Conservation (phyloP, 176 grass and related monocot species). For the Echinochloa phyllopogon region DNA sequence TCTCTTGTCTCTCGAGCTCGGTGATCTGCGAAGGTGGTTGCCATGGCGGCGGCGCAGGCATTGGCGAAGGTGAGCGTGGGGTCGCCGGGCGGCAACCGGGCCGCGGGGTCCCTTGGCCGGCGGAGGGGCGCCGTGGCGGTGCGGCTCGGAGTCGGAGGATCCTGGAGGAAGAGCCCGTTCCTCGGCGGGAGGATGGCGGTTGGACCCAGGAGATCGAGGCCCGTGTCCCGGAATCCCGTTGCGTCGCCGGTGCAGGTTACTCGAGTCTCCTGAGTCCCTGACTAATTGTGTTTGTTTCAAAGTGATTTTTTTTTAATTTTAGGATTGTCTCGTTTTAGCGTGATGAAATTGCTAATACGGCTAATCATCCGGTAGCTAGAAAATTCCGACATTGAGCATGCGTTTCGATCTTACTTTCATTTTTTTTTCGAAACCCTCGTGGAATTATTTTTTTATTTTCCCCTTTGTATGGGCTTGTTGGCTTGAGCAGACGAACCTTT, state of each 20-base stretch:
- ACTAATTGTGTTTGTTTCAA: neutral
- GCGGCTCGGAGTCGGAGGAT: constrained; percentile 45
- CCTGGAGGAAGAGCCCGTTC: constrained; percentile 49
- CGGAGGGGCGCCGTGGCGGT: constrained; percentile 46
- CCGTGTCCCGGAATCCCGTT: constrained; percentile 40
- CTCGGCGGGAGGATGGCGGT: constrained; percentile 56
- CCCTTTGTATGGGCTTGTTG: neutral
- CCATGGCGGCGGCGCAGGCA: constrained; percentile 56
- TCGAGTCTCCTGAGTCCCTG: neutral
- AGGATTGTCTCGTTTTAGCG: neutral
- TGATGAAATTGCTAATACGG: neutral
- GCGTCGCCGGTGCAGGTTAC: constrained; percentile 58
- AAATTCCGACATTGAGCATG: neutral
- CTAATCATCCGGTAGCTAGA: neutral
- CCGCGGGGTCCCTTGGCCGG: constrained; percentile 2
- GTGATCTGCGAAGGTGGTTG: constrained; percentile 4
- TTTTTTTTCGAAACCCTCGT: neutral
- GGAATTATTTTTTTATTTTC: neutral
- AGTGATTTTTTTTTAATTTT: neutral
- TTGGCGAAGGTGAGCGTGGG: constrained; percentile 48
- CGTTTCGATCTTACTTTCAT: neutral
- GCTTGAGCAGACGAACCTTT: constrained; percentile 57
- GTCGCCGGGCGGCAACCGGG: constrained; percentile 10
- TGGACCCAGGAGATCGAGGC: constrained; percentile 42
- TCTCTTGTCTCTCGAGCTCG: constrained; percentile 18